Base-by-base conservation (phyloP, 1,284 basidiomycete species). In the Xanthoconium separans region DNA sequence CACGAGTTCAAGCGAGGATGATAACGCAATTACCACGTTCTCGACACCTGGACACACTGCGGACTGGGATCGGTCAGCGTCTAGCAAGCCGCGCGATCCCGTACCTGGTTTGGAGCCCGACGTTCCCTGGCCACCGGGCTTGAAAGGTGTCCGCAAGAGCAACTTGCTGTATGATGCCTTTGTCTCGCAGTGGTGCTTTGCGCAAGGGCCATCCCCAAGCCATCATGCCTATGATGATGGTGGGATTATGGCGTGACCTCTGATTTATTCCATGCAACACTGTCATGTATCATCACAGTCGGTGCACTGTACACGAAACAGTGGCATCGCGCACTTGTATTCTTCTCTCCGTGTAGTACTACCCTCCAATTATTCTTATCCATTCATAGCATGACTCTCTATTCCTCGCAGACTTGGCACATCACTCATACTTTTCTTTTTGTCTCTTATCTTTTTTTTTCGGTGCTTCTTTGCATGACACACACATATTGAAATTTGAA, bases 141-240 rank as follows among this genome's bases (percentile, higher is more conserved):
- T 20, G 30, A 51, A 22, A 9, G 20, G 9, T 4, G 6, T 34
- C 4, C 2, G 29, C 3, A 33, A 50, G 8, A 54, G 39, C 45
- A 71, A 75, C 50, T 66, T 74, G 36, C 71, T 81, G 30, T 87
- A 87, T 58, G 78, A 85, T 52, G 81, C 83, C 34, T 78, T 88
- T 56, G 77, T 88, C 51, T 65, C 74, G 53, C 80, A 85, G 65
- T 88, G 86, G 86, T 88, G 86, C 66, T 88, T 88, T 65, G 83
- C 83, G 22, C 77, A 80, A 58, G 75, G 66, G 9, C 51, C 68
- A 6, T 45, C 68, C 0, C 41, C 50, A 20, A 41, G n/a, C 8
- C 49, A 58, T 31, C 39, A 44, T 41, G 20, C n/a, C 4, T 58
- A 57, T 48, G 48, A 50, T n/a, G 54, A 51, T 6, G 50, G 47